phyloP scores from a whole-genome alignment of 495 filamentous ascomycete genomes.

The Diplogelasinospora grovesii region DNA sequence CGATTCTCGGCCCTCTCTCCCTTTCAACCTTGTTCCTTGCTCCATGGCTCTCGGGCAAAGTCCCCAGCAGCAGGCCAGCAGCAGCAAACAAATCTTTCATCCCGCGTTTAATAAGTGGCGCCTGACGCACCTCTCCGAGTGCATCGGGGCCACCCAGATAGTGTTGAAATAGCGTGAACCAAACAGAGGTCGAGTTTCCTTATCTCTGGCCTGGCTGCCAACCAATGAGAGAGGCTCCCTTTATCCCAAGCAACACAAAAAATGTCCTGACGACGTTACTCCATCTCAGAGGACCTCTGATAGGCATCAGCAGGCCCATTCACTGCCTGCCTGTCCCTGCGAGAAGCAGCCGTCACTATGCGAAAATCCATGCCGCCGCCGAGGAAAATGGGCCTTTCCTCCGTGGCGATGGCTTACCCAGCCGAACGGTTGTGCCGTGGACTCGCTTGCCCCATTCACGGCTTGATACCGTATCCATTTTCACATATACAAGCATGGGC shows the following conservation, averaged over 20 bases:
- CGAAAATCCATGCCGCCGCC: background rate
- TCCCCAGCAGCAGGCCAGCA: background rate
- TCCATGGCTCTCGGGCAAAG: background rate
- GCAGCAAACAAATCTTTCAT: slow-evolving; percentile 7
- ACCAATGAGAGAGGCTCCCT: slow-evolving; percentile 14
- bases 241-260: slow-evolving; percentile 6
- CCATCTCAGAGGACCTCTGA: slow-evolving; percentile 10
- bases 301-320: slow-evolving; percentile 9
- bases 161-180: slow-evolving; percentile 13
- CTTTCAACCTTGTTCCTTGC: background rate
- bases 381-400: background rate
- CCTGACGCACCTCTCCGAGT: slow-evolving; percentile 15
- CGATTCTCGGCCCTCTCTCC: too few relatives aligned
- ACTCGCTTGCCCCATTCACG: background rate
- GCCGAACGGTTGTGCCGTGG: slow-evolving; percentile 10
- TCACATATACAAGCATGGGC: background rate
- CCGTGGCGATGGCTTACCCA: slow-evolving; percentile 3
- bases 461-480: background rate
- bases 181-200: slow-evolving; percentile 19
- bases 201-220: slow-evolving; percentile 15
- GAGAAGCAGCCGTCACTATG: background rate
- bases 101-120: slow-evolving; percentile 20
- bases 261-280: slow-evolving; percentile 7
- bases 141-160: slow-evolving; percentile 9
- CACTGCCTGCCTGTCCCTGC: background rate